phyloP scores from a whole-genome alignment of 345 rosid genomes.

The Eucalyptus cloeziana region DNA sequence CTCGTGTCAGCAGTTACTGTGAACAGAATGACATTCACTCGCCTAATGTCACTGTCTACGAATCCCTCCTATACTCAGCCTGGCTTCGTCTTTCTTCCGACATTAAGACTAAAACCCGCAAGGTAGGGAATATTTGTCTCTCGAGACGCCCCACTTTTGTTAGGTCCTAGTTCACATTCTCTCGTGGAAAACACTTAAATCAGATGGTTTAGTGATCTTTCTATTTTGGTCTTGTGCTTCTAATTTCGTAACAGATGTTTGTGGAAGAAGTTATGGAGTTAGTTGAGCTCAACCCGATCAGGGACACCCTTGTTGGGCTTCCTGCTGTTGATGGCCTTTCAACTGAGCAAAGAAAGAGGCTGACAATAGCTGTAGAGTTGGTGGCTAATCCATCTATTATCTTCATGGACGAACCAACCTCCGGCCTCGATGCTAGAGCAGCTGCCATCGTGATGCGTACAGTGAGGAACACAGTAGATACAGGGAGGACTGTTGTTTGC shows the following conservation, averaged over 20 bases:
- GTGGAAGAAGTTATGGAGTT: conserved; percentile 83
- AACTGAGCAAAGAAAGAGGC: conserved; percentile 21
- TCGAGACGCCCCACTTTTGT: background rate
- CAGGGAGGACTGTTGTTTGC: conserved; percentile 23
- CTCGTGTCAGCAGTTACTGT: conserved; percentile 67
- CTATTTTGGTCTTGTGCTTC: background rate
- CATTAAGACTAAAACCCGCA: conserved; percentile 25
- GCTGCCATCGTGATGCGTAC: conserved; percentile 29
- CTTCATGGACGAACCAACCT: conserved; percentile 33
- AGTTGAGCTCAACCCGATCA: conserved; percentile 59
- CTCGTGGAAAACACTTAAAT: background rate
- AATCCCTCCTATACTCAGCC: conserved; percentile 67
- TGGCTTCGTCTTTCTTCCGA: conserved; percentile 71
- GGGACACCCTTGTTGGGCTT: conserved; percentile 21
- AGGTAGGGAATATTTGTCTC: conserved; percentile 14
- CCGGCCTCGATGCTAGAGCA: conserved; percentile 26
- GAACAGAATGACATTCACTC: conserved; percentile 86
- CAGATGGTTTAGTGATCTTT: background rate
- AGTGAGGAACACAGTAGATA: conserved; percentile 23
- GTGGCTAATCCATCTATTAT: conserved; percentile 32
- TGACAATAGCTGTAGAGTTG: conserved; percentile 27
- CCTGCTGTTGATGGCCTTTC: conserved; percentile 25
- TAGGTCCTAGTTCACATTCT: background rate
- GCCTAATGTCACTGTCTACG: conserved; percentile 72
- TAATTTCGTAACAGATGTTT: conserved; percentile 33